Base-by-base conservation (phyloP, 2,329 filamentous ascomycete genomes). In the Lasiodiplodia citricola region DNA sequence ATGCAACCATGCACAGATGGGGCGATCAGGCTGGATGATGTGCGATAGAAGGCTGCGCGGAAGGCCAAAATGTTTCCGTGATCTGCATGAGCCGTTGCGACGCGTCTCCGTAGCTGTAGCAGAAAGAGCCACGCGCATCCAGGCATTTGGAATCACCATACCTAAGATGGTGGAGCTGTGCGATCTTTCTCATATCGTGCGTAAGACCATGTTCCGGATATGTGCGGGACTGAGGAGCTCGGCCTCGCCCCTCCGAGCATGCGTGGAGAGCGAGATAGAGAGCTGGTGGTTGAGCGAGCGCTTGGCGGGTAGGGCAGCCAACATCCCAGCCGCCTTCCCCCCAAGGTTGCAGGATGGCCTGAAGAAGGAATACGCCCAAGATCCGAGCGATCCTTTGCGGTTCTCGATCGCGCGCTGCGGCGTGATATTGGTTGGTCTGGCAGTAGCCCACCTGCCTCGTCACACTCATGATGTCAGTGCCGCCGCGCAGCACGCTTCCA, bases 11-110 rank as follows among this genome's bases (percentile, higher is more conserved):
- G 58, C 31, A 41, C 58, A 35, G 25, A 44, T 60, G 41, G 23
- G 21, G 14, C 56, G 21, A 44, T 41, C n/a, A 25, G 56, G 57
- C 57, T 23, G n/a, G 23, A 35, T 35, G 41, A 50, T 63, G 58
- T n/a, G 58, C 58, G 13, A 63, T 63, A 13, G 58, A 63, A 63
- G 58, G 21, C 41, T 47, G 41, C 41, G 25, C 47, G 41, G 58
- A 63, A 63, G 23, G 57, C 23, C 58, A 35, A 28, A 63, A 51
- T 63, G 58, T 63, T 63, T 63, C 58, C 58, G 41, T 50, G 58
- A 63, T 63, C 41, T 63, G 58, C 58, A 63, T 44, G 38, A 63
- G 41, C 58, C 58, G 41, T 51, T 63, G n/a, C 58, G 58, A 51
- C 58, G 28, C 25, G 18, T 25, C 44, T 31, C 58, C 47, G 58